A percentile compares a stretch with the other conserved stretches of the same genome.
These are phyloP conservation scores for Salvia splendens DNA, from an alignment of 257 asterid genomes.

Conservation along the genomic window DNA sequence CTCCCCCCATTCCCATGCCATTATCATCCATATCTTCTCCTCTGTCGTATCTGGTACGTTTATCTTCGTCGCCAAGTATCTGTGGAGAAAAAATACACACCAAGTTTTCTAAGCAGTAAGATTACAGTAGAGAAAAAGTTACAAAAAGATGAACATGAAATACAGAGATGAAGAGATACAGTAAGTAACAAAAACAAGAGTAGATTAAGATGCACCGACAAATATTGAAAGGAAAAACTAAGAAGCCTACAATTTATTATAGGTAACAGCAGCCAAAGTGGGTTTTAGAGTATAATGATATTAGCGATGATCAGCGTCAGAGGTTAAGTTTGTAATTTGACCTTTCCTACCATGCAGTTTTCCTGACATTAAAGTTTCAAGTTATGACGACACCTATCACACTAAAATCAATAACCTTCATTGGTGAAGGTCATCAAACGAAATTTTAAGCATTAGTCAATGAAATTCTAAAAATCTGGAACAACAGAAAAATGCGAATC, in stretches of 20 bases:
- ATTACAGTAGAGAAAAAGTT: not conserved
- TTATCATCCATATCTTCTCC: conserved; percentile 83
- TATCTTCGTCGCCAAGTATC: conserved; percentile 86
- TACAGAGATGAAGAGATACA: not conserved
- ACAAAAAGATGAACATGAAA: not conserved
- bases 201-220: not conserved
- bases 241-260: not conserved
- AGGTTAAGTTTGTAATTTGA: not conserved
- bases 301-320: no score
- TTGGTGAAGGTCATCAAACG: not conserved
- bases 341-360: no score
- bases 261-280: not conserved
- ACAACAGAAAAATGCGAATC: not conserved
- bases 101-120: not conserved
- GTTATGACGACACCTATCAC: not conserved
- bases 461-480: conserved; percentile 1
- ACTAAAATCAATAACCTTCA: no score
- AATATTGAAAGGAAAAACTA: not conserved
- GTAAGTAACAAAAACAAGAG: not conserved
- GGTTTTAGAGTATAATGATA: not conserved
- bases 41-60: conserved; percentile 74
- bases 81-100: conserved; percentile 33
- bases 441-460: not conserved
- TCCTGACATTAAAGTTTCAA: not conserved
- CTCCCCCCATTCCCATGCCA: conserved; percentile 82